A percentile compares a stretch with the other conserved stretches of the same genome.
Evolutionary conservation across 441 rosid genomes (phyloP).

Genomic region (Biscutella laevigata): DNA sequence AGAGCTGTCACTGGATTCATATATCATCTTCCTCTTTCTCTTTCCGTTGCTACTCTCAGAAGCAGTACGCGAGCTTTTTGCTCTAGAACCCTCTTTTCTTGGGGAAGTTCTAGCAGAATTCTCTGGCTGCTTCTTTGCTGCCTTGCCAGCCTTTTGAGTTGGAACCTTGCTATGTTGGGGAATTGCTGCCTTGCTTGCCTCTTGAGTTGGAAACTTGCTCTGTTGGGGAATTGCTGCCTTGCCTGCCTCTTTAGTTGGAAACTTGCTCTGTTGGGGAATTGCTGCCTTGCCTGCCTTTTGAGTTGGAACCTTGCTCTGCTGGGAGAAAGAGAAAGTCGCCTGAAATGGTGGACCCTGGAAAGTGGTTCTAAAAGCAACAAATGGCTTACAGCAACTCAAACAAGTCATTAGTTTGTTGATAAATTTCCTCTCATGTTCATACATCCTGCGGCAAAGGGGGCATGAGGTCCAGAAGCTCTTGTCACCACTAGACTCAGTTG

Average conservation of each 20-base stretch:
- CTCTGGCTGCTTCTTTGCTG: conserved; percentile 16
- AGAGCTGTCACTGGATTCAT: conserved; percentile 41
- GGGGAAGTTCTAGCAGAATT: background rate
- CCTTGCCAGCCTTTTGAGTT: conserved; percentile 26
- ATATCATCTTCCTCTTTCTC: conserved; percentile 39
- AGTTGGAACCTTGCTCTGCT: conserved; percentile 38
- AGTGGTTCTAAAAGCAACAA: conserved; percentile 39
- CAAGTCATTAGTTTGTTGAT: conserved; percentile 39
- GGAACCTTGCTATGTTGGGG: no score
- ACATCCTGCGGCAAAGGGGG: conserved; percentile 42
- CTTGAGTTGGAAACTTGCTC: no score
- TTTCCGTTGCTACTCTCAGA: conserved; percentile 36
- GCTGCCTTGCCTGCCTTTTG: no score
- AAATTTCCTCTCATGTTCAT: conserved; percentile 36
- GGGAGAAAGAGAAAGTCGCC: conserved; percentile 26
- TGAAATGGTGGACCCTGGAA: conserved; percentile 29
- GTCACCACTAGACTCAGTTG: conserved; percentile 27
- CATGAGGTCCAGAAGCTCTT: conserved; percentile 64
- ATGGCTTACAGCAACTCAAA: conserved; percentile 43
- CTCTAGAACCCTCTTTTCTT: conserved; percentile 11
- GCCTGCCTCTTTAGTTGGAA: no score
- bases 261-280: no score
- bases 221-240: no score
- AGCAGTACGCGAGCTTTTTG: conserved; percentile 9
- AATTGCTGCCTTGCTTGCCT: no score